phyloP scores from a whole-genome alignment of 805 yeast genomes.

The Cyberlindnera bimundalis region DNA sequence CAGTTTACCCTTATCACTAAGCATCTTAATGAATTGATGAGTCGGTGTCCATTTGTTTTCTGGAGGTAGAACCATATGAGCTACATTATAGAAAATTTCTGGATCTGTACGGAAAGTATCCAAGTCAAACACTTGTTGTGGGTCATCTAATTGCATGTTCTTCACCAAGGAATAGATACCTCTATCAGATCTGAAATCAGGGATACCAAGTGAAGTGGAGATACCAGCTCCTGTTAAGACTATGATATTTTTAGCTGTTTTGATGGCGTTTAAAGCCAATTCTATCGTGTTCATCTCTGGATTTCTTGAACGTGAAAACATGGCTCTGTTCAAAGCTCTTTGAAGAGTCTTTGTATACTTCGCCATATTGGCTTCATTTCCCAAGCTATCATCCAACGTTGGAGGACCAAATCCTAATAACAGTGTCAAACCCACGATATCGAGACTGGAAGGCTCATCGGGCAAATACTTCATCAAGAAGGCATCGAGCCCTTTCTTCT shows the following conservation, averaged over 20 bases:
- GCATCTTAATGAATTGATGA: conserved; percentile 70
- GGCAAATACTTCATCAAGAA: conserved; percentile 65
- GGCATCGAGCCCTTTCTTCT: conserved; percentile 52
- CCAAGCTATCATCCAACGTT: conserved; percentile 31
- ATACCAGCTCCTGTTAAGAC: conserved; percentile 93
- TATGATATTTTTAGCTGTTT: conserved; percentile 55
- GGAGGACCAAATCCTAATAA: conserved; percentile 55
- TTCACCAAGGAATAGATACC: conserved; percentile 75
- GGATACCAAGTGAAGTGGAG: conserved; percentile 85
- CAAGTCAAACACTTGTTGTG: conserved; percentile 85
- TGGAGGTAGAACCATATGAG: conserved; percentile 80
- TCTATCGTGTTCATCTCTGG: conserved; percentile 54
- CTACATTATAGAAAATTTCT: conserved; percentile 76
- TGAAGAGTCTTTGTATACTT: conserved; percentile 51
- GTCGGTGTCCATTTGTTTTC: conserved; percentile 64
- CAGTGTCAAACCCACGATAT: conserved; percentile 52
- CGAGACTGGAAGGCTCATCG: conserved; percentile 52
- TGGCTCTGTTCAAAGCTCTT: conserved; percentile 62
- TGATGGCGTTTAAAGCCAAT: conserved; percentile 51
- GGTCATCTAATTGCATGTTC: conserved; percentile 72
- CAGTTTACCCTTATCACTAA: conserved; percentile 74
- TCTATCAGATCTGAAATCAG: conserved; percentile 86
- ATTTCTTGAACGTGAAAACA: conserved; percentile 52
- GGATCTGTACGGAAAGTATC: conserved; percentile 74
- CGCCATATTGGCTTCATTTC: conserved; percentile 43